Evolutionary conservation across 2,329 filamentous ascomycete genomes (phyloP).

Genomic region (Pseudofabraea citricarpa): DNA sequence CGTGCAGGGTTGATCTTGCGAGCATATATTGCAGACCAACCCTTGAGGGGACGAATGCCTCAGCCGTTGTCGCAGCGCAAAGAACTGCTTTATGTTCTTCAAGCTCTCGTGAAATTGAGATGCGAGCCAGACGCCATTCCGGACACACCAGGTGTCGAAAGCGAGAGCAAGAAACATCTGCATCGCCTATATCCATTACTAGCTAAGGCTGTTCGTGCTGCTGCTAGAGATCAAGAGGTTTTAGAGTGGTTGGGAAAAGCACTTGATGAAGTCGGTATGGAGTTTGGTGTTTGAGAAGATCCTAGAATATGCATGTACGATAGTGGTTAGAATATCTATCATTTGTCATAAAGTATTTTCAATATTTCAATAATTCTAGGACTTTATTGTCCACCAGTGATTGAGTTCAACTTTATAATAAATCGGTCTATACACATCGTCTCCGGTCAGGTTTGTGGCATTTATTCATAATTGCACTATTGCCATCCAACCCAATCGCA

Average conservation of each 20-base stretch:
- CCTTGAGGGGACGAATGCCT: slow-evolving; percentile 82
- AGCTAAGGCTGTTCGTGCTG: slow-evolving; percentile 55
- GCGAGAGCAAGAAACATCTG: slow-evolving; percentile 67
- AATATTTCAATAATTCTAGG: too few species aligned
- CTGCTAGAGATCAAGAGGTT: slow-evolving; percentile 58
- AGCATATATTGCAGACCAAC: slow-evolving; percentile 85
- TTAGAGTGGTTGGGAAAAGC: slow-evolving; percentile 52
- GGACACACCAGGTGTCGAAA: slow-evolving; percentile 44
- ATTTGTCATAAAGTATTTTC: too few species aligned
- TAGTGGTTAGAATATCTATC: too few species aligned
- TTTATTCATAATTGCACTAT: too few species aligned
- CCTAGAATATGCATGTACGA: too few species aligned
- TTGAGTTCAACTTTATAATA: too few species aligned
- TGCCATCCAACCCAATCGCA: too few species aligned
- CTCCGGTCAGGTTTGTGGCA: too few species aligned
- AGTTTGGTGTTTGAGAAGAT: slow-evolving; percentile 34
- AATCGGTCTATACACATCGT: too few species aligned
- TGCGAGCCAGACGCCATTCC: slow-evolving; percentile 70
- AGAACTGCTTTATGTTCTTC: slow-evolving; percentile 71
- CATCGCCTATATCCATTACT: slow-evolving; percentile 76
- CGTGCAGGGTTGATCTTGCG: slow-evolving; percentile 77
- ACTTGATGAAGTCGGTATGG: slow-evolving; percentile 56
- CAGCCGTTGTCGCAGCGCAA: slow-evolving; percentile 76
- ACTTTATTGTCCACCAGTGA: too few species aligned
- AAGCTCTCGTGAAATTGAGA: slow-evolving; percentile 58